These are phyloP conservation scores for Arthroderma sp. DNA, from an alignment of 2,329 filamentous ascomycete species.

Conservation along the genomic window DNA sequence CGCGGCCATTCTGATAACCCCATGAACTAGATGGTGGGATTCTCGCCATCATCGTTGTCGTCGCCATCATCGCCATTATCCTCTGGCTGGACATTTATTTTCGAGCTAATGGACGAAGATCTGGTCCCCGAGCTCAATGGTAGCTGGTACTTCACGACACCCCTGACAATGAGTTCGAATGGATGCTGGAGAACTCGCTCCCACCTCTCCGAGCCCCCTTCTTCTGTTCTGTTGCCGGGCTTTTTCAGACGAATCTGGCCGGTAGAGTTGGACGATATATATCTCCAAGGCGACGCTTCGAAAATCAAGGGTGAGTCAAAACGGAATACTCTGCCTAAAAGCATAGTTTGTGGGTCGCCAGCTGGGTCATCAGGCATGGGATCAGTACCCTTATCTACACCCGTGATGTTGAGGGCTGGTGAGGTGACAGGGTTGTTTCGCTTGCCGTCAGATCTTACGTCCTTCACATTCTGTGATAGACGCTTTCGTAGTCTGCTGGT, in stretches of 20 bases:
- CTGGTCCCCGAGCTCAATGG: conserved; percentile 44
- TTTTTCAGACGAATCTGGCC: conserved; percentile 70
- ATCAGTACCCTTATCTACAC: conserved; percentile 46
- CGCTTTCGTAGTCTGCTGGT: conserved; percentile 22
- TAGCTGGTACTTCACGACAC: conserved; percentile 70
- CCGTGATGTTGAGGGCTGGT: conserved; percentile 14
- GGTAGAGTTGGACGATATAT: conserved; percentile 55
- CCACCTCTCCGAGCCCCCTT: conserved; percentile 74
- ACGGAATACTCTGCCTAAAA: conserved; percentile 74
- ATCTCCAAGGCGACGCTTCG: conserved; percentile 76
- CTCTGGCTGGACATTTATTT: conserved; percentile 27
- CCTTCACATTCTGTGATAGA: conserved; percentile 13
- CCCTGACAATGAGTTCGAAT: conserved; percentile 85
- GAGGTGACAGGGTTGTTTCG: conserved; percentile 13
- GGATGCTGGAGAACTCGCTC: conserved; percentile 80
- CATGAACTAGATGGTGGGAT: conserved; percentile 2
- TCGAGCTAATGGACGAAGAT: conserved; percentile 36
- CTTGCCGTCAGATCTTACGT: background rate
- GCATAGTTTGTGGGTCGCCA: conserved; percentile 64
- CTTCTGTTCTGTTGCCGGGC: conserved; percentile 77
- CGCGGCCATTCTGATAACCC: background rate
- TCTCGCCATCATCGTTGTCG: conserved; percentile 12
- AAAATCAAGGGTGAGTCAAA: conserved; percentile 85
- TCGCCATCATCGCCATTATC: conserved; percentile 13
- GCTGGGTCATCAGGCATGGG: conserved; percentile 48